Evolutionary conservation across 208 protist species (phyloP), one percentile per base, ranked within the genome.

Genomic region (Leishmania major): DNA sequence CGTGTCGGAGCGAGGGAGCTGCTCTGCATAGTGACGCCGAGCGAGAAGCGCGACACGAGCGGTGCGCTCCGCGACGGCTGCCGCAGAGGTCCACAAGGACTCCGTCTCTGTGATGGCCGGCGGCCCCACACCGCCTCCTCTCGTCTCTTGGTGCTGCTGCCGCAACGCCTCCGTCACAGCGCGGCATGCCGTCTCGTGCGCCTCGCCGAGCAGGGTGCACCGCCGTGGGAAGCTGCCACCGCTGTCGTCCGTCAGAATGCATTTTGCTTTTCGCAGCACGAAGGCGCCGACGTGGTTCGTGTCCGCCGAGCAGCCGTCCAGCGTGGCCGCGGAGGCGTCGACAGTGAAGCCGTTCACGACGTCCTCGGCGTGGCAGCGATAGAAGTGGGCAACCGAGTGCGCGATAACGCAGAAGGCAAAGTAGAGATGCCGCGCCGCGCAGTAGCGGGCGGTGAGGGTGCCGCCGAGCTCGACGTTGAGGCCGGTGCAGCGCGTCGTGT

Each of bases 301-400:
- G 25, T 67, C 31, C 8, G 90, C 88, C 37, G 89, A 92, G 80
- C 93, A 94, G 77, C 91, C 91, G 75, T 94, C 87, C 78, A 96
- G 82, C 3, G 88, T 95, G 31, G 87, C 91, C 40, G 86, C 81
- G 19, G 91, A 95, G 53, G 90, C 91, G 83, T 95, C 93, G 53
- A 96, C 84, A 6, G 93, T 96, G 84, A 90, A 96, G 59, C 93
- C 91, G 84, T 96, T 95, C 49, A 96, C 88, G 35, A 93, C 90
- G 73, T 94, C 78, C 17, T 87, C 80, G 4, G 90, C 83, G 86
- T 93, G 92, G 80, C 94, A 97, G 60, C 80, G 82, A 57, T 91
- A 90, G 75, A 97, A 82, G 64, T 95, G 87, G 11, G 89, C 88
- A 45, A 94, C 90, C 28, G 93, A 96, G 84, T 95, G 89, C 0